These are phyloP conservation scores for Talaromyces sp. DNA, from an alignment of 2,329 filamentous ascomycete species.

Conservation along the genomic window DNA sequence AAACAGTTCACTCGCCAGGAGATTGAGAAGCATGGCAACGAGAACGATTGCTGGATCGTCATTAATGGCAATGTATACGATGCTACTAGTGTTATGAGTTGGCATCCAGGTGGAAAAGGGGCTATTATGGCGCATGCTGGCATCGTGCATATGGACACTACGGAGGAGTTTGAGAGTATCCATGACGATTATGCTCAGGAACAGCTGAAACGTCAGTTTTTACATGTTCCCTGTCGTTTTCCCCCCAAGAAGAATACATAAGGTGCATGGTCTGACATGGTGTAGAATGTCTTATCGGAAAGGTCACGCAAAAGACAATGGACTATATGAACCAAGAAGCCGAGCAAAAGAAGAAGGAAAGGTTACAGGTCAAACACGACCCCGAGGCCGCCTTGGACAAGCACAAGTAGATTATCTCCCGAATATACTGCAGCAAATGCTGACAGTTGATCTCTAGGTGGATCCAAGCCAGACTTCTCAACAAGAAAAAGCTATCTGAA, in stretches of 20 bases:
- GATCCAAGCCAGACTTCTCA: conserved; percentile 40
- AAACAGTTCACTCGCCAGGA: conserved; percentile 51
- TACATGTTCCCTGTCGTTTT: background rate
- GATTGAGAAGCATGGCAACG: conserved; percentile 47
- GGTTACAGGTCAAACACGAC: conserved; percentile 23
- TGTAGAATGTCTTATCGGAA: conserved; percentile 46
- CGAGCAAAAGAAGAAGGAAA: conserved; percentile 22
- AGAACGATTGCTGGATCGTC: conserved; percentile 51
- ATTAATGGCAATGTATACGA: conserved; percentile 50
- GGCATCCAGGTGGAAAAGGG: conserved; percentile 48
- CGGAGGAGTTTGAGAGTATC: conserved; percentile 46
- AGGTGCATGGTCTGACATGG: background rate
- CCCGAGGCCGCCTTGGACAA: conserved; percentile 15
- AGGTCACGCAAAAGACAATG: conserved; percentile 45
- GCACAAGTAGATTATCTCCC: background rate
- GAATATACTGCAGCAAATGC: background rate
- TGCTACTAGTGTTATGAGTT: conserved; percentile 42
- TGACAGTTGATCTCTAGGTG: conserved; percentile 42
- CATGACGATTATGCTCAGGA: conserved; percentile 49
- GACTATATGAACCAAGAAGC: conserved; percentile 44
- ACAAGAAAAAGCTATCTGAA: conserved; percentile 35
- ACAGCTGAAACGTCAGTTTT: conserved; percentile 39
- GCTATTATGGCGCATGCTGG: conserved; percentile 48
- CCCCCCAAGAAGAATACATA: background rate
- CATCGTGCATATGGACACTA: conserved; percentile 45